Percentiles rank a stretch among this genome's conserved stretches.
Evolutionary conservation across 306 rosid genomes (phyloP).

Genomic region (Cicer bijugum): DNA sequence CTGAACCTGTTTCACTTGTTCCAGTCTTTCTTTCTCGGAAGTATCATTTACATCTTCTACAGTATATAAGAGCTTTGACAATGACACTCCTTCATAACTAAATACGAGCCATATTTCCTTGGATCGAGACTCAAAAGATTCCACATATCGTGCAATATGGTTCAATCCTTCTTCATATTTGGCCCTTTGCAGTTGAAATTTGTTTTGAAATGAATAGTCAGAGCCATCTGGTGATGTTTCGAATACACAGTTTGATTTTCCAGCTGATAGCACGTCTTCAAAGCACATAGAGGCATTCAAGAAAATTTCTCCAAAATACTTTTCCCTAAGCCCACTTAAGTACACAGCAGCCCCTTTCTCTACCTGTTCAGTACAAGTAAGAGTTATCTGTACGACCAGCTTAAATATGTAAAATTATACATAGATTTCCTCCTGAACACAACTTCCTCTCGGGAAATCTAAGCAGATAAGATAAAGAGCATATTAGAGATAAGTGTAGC

Average conservation of each 20-base stretch:
- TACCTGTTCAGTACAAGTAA: constrained; percentile 62
- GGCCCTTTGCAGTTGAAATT: constrained; percentile 43
- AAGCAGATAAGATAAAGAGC: constrained; percentile 29
- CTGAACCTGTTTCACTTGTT: constrained; percentile 61
- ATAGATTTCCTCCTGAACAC: constrained; percentile 35
- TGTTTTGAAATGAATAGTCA: constrained; percentile 52
- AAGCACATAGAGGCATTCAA: constrained; percentile 72
- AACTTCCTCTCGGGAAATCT: constrained; percentile 31
- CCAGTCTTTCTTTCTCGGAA: constrained; percentile 57
- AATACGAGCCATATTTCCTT: constrained; percentile 97
- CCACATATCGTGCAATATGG: constrained; percentile 94
- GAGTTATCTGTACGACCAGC: constrained; percentile 38
- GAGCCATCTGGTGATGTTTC: constrained; percentile 56
- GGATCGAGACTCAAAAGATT: constrained; percentile 86
- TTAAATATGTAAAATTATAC: constrained; percentile 28
- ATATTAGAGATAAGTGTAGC: constrained; percentile 5
- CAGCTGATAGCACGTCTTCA: constrained; percentile 59
- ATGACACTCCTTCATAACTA: constrained; percentile 75
- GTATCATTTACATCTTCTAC: constrained; percentile 58
- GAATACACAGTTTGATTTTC: constrained; percentile 53
- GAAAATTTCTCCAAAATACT: constrained; percentile 86
- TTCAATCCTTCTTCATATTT: constrained; percentile 81
- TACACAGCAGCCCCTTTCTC: constrained; percentile 93
- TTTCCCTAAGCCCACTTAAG: constrained; percentile 91
- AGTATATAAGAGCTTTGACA: constrained; percentile 83